Evolutionary conservation across 75 land plant genomes (phyloP), one percentile per base, ranked within the genome.

Genomic region (Pinus albicaulis): DNA sequence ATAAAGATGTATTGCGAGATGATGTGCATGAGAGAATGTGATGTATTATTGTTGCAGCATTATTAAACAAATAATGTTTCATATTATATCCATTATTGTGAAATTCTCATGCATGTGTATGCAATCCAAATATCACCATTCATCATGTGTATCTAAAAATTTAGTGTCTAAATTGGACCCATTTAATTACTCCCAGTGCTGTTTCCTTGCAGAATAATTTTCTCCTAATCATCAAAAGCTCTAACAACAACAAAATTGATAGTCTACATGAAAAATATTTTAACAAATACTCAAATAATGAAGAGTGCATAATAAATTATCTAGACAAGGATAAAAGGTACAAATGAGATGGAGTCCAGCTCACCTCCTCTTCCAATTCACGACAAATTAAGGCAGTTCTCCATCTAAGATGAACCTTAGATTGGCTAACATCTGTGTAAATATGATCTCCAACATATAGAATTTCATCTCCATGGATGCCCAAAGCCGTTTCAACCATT

Each of bases 371-470:
- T 89, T 96, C 99, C 63, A 96, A 76, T 77, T 96, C 99, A 28
- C 92, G 89, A 64, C 95, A 92, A 59, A 96, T 94, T 6, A 96
- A 81, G 55, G 99, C 99, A 56, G 99, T 96, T 59, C 99, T 83
- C 99, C 99, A 96, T 20, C 99, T 78, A 55, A 96, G 80, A 82
- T 96, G 98, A 56, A 96, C 99, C 82, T 96, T 96, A 15, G 99
- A 96, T 82, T 92, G 92, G 80, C 98, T 96, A 20, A 96, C 99
- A 87, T 96, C 99, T 17, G 99, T 96, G 69, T 84, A 94, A 16
- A 96, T 96, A 77, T 96, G 99, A 65, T 96, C 99, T 59, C 99
- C 99, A 77, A 96, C 98, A 84, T 96, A 96, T 48, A 96, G 78
- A 55, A 96, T 89, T 71, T 94, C 95, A 87, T 94, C 99, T 48